phyloP scores from a whole-genome alignment of 441 rosid genomes.

The Daphne laureola region DNA sequence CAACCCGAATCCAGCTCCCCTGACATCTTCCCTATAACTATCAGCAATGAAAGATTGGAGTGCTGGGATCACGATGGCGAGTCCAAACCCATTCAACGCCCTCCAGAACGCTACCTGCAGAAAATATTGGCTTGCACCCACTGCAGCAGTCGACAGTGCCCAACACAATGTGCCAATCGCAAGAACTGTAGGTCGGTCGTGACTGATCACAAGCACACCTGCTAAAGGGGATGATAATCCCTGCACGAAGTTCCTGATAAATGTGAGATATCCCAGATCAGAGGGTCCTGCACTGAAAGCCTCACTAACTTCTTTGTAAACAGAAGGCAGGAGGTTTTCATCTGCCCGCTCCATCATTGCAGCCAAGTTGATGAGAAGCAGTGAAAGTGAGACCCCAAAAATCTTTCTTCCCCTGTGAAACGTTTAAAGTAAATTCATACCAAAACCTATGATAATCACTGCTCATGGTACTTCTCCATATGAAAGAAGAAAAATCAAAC shows the following conservation, averaged over 20 bases:
- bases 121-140: slow-evolving; percentile 70
- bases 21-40: slow-evolving; percentile 69
- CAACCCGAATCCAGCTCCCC: slow-evolving; percentile 94
- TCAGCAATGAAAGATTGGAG: slow-evolving; percentile 95
- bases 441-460: too few species aligned
- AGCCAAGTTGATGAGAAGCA: slow-evolving; percentile 80
- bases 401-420: slow-evolving; percentile 59
- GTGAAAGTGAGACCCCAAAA: slow-evolving; percentile 74
- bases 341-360: slow-evolving; percentile 95
- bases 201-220: slow-evolving; percentile 67
- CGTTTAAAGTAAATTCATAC: slow-evolving; percentile 13
- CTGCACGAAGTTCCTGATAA: slow-evolving; percentile 88
- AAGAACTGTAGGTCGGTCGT: slow-evolving; percentile 82
- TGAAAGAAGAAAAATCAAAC: too few species aligned
- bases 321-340: slow-evolving; percentile 86
- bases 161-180: slow-evolving; percentile 85
- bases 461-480: not conserved
- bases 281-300: slow-evolving; percentile 89
- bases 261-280: slow-evolving; percentile 89
- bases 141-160: slow-evolving; percentile 96
- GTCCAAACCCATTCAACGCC: slow-evolving; percentile 87
- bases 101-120: slow-evolving; percentile 84
- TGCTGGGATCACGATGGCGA: slow-evolving; percentile 95
- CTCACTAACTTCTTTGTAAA: slow-evolving; percentile 97
- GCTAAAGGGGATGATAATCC: slow-evolving; percentile 87